A percentile compares a stretch with the other conserved stretches of the same genome.
These are phyloP conservation scores for Primulina tabacum DNA, from an alignment of 257 asterid species.

Conservation along the genomic window DNA sequence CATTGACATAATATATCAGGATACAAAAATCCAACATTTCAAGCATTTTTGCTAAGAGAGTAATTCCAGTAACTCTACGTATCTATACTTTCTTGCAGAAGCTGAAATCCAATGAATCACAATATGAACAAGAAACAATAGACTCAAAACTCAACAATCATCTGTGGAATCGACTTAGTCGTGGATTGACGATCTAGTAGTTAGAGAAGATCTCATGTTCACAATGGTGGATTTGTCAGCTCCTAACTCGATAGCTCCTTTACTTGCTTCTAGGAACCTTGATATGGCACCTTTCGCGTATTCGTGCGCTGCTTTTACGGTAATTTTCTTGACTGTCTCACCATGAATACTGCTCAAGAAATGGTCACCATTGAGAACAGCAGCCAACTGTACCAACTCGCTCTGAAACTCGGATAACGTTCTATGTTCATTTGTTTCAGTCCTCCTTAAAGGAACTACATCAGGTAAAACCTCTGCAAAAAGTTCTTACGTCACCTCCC, in stretches of 20 bases:
- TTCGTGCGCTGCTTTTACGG: constrained; percentile 57
- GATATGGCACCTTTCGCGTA: constrained; percentile 63
- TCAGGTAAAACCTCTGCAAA: constrained; percentile 60
- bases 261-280: constrained; percentile 71
- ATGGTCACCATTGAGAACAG: constrained; percentile 72
- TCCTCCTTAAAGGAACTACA: constrained; percentile 49
- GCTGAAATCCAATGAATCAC: neutral
- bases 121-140: neutral
- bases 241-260: constrained; percentile 63
- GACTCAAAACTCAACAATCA: neutral
- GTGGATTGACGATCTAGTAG: constrained; percentile 56
- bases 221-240: constrained; percentile 68
- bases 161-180: constrained; percentile 18
- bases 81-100: neutral
- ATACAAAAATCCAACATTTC: neutral
- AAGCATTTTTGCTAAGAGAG: neutral
- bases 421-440: constrained; percentile 40
- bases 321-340: constrained; percentile 46
- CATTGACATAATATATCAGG: too few relatives aligned
- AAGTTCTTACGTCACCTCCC: neutral
- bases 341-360: constrained; percentile 52
- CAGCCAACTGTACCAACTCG: constrained; percentile 71
- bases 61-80: neutral
- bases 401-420: constrained; percentile 66
- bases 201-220: constrained; percentile 78